Percentiles rank a stretch among this genome's conserved stretches.
These are phyloP conservation scores for Nicotiana otophora DNA, from an alignment of 257 asterid species.

Conservation along the genomic window DNA sequence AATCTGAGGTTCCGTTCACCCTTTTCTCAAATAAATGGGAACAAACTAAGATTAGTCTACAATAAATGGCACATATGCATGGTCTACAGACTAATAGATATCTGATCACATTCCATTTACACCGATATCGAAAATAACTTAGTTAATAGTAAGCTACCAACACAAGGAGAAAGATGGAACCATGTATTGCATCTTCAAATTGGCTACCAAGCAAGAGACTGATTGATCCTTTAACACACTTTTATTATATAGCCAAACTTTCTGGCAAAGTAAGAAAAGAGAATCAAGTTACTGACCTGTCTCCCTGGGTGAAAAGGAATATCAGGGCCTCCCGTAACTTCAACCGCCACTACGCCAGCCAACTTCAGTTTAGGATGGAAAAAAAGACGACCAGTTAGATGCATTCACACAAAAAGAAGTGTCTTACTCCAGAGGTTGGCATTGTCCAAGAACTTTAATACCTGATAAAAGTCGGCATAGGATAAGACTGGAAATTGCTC, in stretches of 20 bases:
- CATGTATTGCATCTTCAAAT: neutral
- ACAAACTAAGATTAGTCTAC: neutral
- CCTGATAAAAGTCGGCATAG: constrained; percentile 76
- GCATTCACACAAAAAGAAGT: neutral
- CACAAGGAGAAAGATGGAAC: neutral
- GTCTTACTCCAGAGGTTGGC: neutral
- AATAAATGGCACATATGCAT: neutral
- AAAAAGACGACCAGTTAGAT: neutral
- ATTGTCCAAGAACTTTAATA: neutral
- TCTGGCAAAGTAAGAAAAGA: neutral
- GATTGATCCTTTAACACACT: neutral
- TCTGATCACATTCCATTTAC: neutral
- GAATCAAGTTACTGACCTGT: constrained; percentile 29
- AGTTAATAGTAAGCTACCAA: neutral
- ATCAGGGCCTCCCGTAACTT: constrained; percentile 92
- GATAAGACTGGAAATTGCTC: constrained; percentile 55
- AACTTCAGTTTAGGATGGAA: constrained; percentile 25
- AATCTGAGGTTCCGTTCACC: neutral
- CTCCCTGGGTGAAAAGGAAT: constrained; percentile 86
- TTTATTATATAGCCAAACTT: neutral
- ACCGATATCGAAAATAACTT: neutral
- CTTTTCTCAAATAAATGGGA: neutral
- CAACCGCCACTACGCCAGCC: constrained; percentile 92
- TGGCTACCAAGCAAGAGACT: neutral
- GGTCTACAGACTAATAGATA: neutral